Conservation (phyloP, 345 rosid genomes). For the thale cress (Arabidopsis thaliana) region TAIR10.1 NC_003076.8:4886001-4886500, state of each 20-base stretch:
- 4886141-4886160: conserved; percentile 23
- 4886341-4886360: no score
- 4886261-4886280: conserved; percentile 45
- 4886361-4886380: neutral
- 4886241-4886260: conserved; percentile 46
- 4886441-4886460: conserved; percentile 34
- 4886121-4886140: conserved; percentile 31
- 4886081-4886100: neutral
- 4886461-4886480: conserved; percentile 48
- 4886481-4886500: conserved; percentile 54
- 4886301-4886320: conserved; percentile 32
- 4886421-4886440: conserved; percentile 18
- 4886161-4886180: conserved; percentile 17
- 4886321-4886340: conserved; percentile 22
- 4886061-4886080: conserved; percentile 16
- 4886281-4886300: conserved; percentile 42
- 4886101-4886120: conserved; percentile 40
- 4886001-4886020: conserved; percentile 23
- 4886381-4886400: conserved; percentile 25
- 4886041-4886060: conserved; percentile 2
- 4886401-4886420: conserved; percentile 38
- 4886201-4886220: conserved; percentile 24
- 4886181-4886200: conserved; percentile 8
- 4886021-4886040: neutral
- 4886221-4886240: conserved; percentile 34